Evolutionary conservation across 1,139 yeast genomes (phyloP).

Genomic region (Torulaspora globosa): DNA sequence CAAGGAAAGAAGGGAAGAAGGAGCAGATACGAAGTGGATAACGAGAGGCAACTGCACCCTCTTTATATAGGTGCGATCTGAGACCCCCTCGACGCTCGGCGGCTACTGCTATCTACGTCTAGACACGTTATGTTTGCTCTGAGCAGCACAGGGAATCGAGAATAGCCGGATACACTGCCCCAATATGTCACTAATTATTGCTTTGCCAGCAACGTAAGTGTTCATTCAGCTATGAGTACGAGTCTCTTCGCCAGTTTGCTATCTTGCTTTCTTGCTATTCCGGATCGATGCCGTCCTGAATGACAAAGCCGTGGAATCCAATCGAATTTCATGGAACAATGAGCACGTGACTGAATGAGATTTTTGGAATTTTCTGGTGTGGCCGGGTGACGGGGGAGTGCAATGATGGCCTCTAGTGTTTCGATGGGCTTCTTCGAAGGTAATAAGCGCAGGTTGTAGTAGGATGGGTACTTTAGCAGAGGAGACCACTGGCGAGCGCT

Average conservation of each 20-base stretch:
- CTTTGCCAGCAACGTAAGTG: slow-evolving; percentile 1
- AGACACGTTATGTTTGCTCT: too few species aligned
- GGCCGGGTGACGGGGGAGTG: not conserved
- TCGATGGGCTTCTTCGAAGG: too few species aligned
- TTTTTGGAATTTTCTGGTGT: too few species aligned
- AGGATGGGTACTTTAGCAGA: not conserved
- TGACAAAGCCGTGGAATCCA: not conserved
- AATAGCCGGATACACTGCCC: too few species aligned
- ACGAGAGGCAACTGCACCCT: not conserved
- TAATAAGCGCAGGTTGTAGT: not conserved
- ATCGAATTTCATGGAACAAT: slow-evolving; percentile 1
- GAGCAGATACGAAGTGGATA: not conserved
- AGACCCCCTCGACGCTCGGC: not conserved
- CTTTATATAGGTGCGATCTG: not conserved
- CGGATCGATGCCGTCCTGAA: not conserved
- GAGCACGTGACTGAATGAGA: not conserved
- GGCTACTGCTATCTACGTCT: not conserved
- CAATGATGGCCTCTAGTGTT: too few species aligned
- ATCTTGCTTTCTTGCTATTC: slow-evolving; percentile 1
- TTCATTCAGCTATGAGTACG: too few species aligned
- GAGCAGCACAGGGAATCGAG: too few species aligned
- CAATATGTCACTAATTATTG: slow-evolving; percentile 1
- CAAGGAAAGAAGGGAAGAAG: not conserved
- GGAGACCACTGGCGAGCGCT: not conserved
- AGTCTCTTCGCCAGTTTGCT: not conserved